Conservation (phyloP, 2,329 filamentous ascomycete species). For the Pseudogymnoascus sp. region DNA sequence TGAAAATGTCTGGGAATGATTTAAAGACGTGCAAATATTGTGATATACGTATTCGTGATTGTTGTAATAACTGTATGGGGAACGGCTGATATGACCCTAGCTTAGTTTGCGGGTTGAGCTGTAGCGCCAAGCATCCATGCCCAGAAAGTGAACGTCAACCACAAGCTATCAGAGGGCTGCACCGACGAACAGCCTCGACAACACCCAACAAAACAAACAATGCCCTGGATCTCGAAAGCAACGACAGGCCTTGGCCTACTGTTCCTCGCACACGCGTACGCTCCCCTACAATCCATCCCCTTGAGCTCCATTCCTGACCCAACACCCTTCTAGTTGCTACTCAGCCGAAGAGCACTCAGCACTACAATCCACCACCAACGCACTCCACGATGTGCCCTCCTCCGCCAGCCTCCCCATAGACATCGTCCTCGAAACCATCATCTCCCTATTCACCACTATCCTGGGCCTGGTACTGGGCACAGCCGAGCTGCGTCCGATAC, state of each 20-base stretch:
- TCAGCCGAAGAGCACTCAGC: constrained; percentile 88
- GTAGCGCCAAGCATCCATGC: not conserved
- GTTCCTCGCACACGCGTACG: constrained; percentile 81
- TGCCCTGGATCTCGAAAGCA: constrained; percentile 64
- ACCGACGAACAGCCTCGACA: not conserved
- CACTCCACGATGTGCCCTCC: constrained; percentile 32
- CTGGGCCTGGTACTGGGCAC: constrained; percentile 73
- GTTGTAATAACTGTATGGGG: not conserved
- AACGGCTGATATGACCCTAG: not conserved
- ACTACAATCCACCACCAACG: constrained; percentile 52
- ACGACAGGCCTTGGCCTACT: constrained; percentile 68
- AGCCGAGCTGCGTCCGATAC: constrained; percentile 72
- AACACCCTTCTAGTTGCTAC: constrained; percentile 61
- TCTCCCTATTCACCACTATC: constrained; percentile 72
- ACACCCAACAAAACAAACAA: constrained; percentile 28
- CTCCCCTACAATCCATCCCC: constrained; percentile 12
- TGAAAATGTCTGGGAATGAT: constrained; percentile 14
- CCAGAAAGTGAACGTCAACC: constrained; percentile 8
- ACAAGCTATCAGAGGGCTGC: constrained; percentile 1
- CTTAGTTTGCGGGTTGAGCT: not conserved
- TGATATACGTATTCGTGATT: not conserved
- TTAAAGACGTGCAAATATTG: not conserved
- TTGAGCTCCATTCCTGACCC: constrained; percentile 10
- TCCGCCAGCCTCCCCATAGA: constrained; percentile 60
- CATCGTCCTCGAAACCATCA: constrained; percentile 76